phyloP scores from a whole-genome alignment of 208 protist species.

The Herpetomonas muscarum region DNA sequence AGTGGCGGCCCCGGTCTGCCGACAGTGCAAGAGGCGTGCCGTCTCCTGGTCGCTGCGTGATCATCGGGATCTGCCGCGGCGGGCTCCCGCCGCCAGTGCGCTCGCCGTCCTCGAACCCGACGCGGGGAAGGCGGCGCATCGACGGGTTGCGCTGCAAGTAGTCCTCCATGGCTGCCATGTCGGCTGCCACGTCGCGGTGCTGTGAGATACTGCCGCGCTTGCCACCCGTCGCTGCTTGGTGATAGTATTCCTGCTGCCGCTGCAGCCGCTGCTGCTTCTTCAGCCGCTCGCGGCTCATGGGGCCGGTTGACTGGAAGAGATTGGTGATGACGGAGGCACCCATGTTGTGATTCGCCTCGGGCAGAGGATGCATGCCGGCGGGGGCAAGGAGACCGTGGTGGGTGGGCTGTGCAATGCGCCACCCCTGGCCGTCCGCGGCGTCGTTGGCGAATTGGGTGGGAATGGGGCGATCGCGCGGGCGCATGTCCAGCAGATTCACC shows the following conservation, averaged over 20 bases:
- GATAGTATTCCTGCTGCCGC: neutral
- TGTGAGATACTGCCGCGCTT: neutral
- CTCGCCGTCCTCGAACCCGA: neutral
- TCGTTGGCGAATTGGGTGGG: neutral
- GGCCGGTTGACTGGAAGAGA: neutral
- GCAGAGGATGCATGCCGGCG: neutral
- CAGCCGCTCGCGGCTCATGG: neutral
- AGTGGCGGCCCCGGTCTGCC: too few relatives aligned
- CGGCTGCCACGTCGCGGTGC: conserved; percentile 14
- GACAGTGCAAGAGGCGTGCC: too few relatives aligned
- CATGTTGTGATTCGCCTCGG: neutral
- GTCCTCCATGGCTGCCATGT: conserved; percentile 28
- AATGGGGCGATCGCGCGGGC: conserved; percentile 4
- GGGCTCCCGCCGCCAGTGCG: neutral
- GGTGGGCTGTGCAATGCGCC: neutral
- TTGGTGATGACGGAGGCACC: neutral
- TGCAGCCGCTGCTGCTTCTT: neutral
- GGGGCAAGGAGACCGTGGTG: neutral
- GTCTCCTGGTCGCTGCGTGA: too few relatives aligned
- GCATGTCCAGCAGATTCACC: conserved; percentile 44
- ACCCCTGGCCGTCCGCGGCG: too few relatives aligned
- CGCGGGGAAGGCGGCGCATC: neutral
- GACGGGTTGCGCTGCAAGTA: conserved; percentile 18
- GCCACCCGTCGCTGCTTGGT: neutral
- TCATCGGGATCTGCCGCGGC: neutral